phyloP scores from a whole-genome alignment of 2,329 filamentous ascomycete genomes.

The Chrysoporthe austroafricana region DNA sequence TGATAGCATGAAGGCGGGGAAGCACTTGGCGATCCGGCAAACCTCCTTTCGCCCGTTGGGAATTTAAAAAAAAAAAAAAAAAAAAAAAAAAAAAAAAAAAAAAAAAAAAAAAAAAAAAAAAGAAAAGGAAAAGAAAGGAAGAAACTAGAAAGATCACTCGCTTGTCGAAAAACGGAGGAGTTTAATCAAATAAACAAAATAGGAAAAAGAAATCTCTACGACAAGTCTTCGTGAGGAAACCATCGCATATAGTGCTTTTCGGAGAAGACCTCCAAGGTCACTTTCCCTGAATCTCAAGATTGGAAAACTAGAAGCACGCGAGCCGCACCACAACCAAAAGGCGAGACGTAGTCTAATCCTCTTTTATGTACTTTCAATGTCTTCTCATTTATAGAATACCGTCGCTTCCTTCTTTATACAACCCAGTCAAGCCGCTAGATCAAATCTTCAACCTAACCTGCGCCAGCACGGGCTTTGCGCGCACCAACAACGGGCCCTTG shows the following conservation, averaged over 20 bases:
- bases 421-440: neutral
- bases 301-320: neutral
- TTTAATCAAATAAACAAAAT: too few species aligned
- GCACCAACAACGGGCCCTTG: slow-evolving; percentile 10
- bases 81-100: too few species aligned
- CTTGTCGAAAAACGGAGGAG: too few species aligned
- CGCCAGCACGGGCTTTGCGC: slow-evolving; percentile 8
- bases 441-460: slow-evolving; percentile 15
- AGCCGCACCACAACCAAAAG: neutral
- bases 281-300: neutral
- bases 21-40: too few species aligned
- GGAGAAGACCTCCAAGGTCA: neutral
- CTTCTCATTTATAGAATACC: neutral
- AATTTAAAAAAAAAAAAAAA: too few species aligned
- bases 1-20: too few species aligned
- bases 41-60: too few species aligned
- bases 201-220: too few species aligned
- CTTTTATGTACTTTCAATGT: neutral
- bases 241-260: neutral
- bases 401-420: neutral
- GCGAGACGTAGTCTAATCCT: neutral
- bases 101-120: too few species aligned
- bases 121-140: slow-evolving; percentile 38
- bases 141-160: slow-evolving; percentile 35
- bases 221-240: too few species aligned